Base-by-base conservation (phyloP, 306 rosid genomes). In the Pachyrhizus erosus region DNA sequence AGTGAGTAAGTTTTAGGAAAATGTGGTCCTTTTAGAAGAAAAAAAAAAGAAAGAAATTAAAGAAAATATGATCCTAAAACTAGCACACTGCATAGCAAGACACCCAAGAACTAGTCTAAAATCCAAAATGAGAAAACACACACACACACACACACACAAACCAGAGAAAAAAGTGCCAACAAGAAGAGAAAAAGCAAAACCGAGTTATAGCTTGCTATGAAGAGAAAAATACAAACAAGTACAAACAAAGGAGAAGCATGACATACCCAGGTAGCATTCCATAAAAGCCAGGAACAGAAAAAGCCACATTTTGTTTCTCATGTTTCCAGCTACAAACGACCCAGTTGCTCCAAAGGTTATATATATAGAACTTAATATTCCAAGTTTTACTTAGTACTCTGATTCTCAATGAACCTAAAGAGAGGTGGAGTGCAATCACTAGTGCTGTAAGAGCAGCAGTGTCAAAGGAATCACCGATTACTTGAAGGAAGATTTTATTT, bases 391-490 rank as follows among this genome's bases (percentile, higher is more conserved):
- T 11, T 49, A 39, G 60, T 68, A 29, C 62, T n/a, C 5, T 79
- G 58, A 70, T 26, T 39, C 23, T 9, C 4, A 67, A 67, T 4
- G 73, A 39, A 5, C n/a, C 2, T 40, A 34, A 69, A 69, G 73
- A 68, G 40, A 43, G 75, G 9, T 31, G 18, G 37, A 70, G 75
- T 24, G 60, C 18, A 43, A 26, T 3, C 2, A 70, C 11, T 21
- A 9, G 58, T 14, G 55, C 7, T 69, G 13, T 23, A 70, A 14
- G 57, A 70, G 14, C 7, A 70, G 18, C 0, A 21, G 75, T 70
- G 65, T 26, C 31, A 42, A 70, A 69, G 86, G 97, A 94, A 94
- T 94, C 90, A 52, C 33, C 52, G 84, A 87, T 91, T 93, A 77
- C 97, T 93, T 95, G 76, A 77, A 76, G 88, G 66, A 87, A 77